phyloP scores from a whole-genome alignment of 2,329 filamentous ascomycete species.

The Cadophora gregata region DNA sequence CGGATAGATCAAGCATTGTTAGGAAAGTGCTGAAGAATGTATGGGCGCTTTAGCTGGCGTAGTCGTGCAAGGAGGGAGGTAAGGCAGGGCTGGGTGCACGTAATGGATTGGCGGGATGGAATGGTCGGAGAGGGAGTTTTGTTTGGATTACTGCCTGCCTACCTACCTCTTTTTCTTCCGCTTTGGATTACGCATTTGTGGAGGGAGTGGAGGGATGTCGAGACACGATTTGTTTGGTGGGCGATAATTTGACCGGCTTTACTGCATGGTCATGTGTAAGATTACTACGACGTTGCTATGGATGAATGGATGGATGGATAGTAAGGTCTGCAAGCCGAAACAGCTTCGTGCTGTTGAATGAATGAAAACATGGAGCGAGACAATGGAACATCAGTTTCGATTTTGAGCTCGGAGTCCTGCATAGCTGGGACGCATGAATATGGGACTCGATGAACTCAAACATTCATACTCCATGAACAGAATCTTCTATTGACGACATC shows the following conservation, averaged over 20 bases:
- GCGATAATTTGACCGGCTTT: background rate
- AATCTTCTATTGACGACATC: background rate
- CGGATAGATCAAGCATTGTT: slow-evolving; percentile 9
- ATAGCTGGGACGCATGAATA: background rate
- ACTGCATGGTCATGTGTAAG: slow-evolving; percentile 15
- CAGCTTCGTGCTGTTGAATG: background rate
- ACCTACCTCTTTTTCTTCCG: background rate
- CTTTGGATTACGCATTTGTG: slow-evolving; percentile 17
- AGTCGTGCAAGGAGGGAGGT: background rate
- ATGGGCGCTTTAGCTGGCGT: background rate
- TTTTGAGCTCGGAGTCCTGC: background rate
- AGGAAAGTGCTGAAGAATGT: background rate
- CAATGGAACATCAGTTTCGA: background rate
- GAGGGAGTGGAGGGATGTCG: background rate
- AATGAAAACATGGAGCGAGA: slow-evolving; percentile 8
- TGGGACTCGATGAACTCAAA: background rate
- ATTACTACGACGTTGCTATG: slow-evolving; percentile 16
- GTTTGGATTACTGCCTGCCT: slow-evolving; percentile 13
- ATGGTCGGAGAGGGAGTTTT: slow-evolving; percentile 12
- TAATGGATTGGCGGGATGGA: slow-evolving; percentile 20
- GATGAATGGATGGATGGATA: slow-evolving; percentile 7
- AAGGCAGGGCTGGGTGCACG: slow-evolving; percentile 8
- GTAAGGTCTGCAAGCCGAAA: background rate
- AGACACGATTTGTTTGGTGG: slow-evolving; percentile 6
- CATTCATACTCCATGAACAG: background rate